Evolutionary conservation across 2,329 filamentous ascomycete genomes (phyloP), one percentile per base, ranked within the genome.

Genomic region (Parastagonospora nodorum): DNA sequence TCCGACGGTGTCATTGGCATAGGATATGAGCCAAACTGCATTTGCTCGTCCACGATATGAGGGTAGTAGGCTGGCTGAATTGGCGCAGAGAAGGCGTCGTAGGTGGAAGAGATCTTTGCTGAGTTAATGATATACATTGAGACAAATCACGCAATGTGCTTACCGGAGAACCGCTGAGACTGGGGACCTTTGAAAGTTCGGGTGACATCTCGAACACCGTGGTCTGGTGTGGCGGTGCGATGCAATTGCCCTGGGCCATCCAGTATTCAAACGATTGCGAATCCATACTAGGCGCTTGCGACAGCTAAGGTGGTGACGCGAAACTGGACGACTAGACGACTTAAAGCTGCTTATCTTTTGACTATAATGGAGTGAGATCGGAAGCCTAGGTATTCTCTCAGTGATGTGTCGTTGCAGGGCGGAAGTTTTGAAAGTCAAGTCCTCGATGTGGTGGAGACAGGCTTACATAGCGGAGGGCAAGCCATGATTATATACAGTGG

Each of bases 1-100:
- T 75, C 72, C 5, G 69, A 70, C 9, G 73, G 72, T 4, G 72
- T 74, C 65, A 75, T 67, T 24, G 72, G 68, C 36, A 74, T 57
- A n/a, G 66, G 64, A 50, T 73, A 74, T 38, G 60, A 58, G 36
- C 60, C 60, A 44, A 69, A 72, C 11, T 61, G 66, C 58, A 71
- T 63, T 40, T 58, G 41, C 36, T 73, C 69, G 48, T 68, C 68
- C 50, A 61, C 55, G 31, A 72, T 64, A 24, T 68, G 69, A 37
- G 67, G 65, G 39, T 69, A 73, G 54, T 69, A 73, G 30, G 58
- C 54, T 43, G 69, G 66, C 30, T 64, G 67, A 42, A 72, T 45
- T 15, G 63, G 63, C 28, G 64, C 50, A 11, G 71, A 68, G 48
- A 73, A 69, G 5, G 68, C 63, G 41, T 74, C 71, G 41, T 72